Evolutionary conservation across 2,329 filamentous ascomycete genomes (phyloP).

Genomic region (Colletotrichum cuscutae): DNA sequence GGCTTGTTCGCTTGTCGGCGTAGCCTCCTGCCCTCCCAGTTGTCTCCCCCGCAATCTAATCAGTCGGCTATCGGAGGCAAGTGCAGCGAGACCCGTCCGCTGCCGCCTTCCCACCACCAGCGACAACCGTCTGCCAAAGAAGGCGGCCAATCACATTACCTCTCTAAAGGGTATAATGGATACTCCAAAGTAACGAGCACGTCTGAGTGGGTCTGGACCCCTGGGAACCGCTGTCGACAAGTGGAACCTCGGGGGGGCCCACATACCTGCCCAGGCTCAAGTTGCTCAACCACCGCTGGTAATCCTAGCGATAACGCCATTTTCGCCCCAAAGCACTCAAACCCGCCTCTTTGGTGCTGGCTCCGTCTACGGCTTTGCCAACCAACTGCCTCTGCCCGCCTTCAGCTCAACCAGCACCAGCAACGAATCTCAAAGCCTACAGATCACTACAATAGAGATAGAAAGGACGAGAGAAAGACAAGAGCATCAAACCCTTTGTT

Average conservation of each 20-base stretch:
- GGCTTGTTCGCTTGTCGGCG: constrained; percentile 18
- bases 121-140: constrained; percentile 18
- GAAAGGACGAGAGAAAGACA: neutral
- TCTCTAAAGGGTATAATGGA: too few relatives aligned
- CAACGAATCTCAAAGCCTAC: neutral
- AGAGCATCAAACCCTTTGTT: neutral
- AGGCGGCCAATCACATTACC: neutral
- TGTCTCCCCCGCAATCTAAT: constrained; percentile 18
- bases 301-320: constrained; percentile 49
- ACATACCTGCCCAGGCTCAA: neutral
- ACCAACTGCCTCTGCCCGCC: neutral
- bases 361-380: neutral
- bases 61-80: constrained; percentile 29
- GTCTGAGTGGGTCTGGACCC: constrained; percentile 24
- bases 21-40: neutral
- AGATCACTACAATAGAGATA: neutral
- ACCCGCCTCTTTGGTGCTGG: constrained; percentile 6
- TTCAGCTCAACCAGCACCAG: neutral
- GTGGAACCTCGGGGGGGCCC: constrained; percentile 25
- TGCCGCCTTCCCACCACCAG: constrained; percentile 12
- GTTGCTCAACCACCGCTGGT: neutral
- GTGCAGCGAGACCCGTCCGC: constrained; percentile 33
- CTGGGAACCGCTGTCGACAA: constrained; percentile 18
- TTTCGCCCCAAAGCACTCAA: constrained; percentile 49
- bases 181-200: neutral